Percentiles rank a stretch among this genome's conserved stretches.
Conservation (phyloP, 2,329 filamentous ascomycete genomes). For the Fusarium lyarnte region DNA sequence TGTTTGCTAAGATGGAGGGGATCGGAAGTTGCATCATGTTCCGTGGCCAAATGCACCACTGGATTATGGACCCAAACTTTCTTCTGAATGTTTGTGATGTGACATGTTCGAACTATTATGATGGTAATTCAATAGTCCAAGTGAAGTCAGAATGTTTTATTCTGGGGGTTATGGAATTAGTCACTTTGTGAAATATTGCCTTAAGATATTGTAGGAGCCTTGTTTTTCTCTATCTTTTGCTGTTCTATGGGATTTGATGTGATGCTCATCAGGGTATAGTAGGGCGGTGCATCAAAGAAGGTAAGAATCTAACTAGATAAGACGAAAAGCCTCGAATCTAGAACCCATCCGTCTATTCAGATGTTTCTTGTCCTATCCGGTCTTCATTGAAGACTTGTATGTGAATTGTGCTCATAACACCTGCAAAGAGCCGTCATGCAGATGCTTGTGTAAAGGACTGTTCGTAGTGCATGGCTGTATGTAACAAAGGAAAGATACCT, state of each 20-base stretch:
- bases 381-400: constrained; percentile 8
- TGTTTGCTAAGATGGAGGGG: neutral
- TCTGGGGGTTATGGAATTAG: neutral
- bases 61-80: neutral
- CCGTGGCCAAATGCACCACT: neutral
- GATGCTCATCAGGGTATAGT: constrained; percentile 48
- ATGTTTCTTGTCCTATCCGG: constrained; percentile 21
- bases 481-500: constrained; percentile 21
- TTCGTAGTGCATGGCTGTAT: constrained; percentile 21
- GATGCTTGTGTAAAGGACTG: constrained; percentile 20
- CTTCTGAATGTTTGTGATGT: neutral
- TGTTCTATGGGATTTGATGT: constrained; percentile 38
- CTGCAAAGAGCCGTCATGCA: constrained; percentile 36
- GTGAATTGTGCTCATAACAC: constrained; percentile 10
- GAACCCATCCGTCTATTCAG: constrained; percentile 24
- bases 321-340: constrained; percentile 19
- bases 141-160: too few species aligned
- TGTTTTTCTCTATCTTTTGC: constrained; percentile 23
- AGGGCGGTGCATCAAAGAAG: constrained; percentile 35
- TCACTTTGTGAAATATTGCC: neutral
- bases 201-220: constrained; percentile 2
- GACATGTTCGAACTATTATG: neutral
- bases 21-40: neutral
- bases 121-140: too few species aligned
- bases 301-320: constrained; percentile 24